Evolutionary conservation across 2,329 filamentous ascomycete species (phyloP), one percentile per base, ranked within the genome.

Genomic region (Penicillium hesseltinei): DNA sequence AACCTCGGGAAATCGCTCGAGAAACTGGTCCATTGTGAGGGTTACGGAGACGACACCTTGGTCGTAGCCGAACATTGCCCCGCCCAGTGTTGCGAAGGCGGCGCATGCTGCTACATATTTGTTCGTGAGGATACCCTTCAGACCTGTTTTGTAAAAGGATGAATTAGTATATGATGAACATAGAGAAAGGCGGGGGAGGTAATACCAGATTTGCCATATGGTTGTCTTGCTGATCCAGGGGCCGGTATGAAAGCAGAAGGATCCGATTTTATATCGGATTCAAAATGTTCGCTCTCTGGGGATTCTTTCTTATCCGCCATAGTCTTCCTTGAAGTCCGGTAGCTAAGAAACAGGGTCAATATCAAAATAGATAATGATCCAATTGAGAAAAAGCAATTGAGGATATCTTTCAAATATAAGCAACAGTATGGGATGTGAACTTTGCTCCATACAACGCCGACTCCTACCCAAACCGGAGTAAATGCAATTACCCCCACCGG

Each of bases 1-100:
- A 7, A 80, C 75, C 17, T 75, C 70, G 4, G 76, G 70, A 48
- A 81, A 81, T 1, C 68, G 69, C 1, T 71, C 69, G 3, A 80
- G 69, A 54, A 82, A 81, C 51, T 80, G 78, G 10, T 78, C 75
- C 79, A 81, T 82, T 40, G 80, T 78, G 2, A 81, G 69, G 13
- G 77, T 80, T n/a, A 81, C 64, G 0, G 72, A 73, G 10, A 76
- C 69, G 27, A 75, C 73, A 11, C 73, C 72, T 53, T 74, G 71
- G 62, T 80, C 78, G 60, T 81, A 81, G 5, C 79, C 79, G 52
- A 81, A 81, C 5, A 80, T 62, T 19, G 81, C 69, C 33, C 79
- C 79, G 38, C 79, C 79, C 25, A 81, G 68, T 1, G 78, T 79
- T 2, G 78, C 77, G 57, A 80, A 81, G 4, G 74, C 73, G 3